These are phyloP conservation scores for Pilasporangium apinafurcum DNA, from an alignment of 352 stramenopile species.

Conservation along the genomic window DNA sequence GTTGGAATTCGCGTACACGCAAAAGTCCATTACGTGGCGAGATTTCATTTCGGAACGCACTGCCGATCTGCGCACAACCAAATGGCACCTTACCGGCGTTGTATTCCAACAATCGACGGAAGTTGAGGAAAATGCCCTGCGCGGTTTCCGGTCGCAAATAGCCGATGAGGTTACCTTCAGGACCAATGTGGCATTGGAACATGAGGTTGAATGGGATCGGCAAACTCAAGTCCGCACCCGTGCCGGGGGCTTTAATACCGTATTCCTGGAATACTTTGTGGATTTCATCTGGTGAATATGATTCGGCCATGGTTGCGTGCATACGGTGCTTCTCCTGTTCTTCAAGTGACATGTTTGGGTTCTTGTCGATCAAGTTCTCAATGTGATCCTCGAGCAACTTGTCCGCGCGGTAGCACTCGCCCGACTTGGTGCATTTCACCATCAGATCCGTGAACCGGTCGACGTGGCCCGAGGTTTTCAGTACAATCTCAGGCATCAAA, in stretches of 20 bases:
- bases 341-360: conserved; percentile 59
- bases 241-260: conserved; percentile 89
- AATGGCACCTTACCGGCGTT: conserved; percentile 93
- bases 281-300: conserved; percentile 97
- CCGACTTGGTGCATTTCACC: conserved; percentile 96
- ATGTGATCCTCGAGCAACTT: conserved; percentile 99
- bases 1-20: conserved; percentile 98
- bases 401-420: conserved; percentile 98
- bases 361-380: conserved; percentile 93
- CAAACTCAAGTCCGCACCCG: conserved; percentile 90
- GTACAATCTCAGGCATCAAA: conserved; percentile 95
- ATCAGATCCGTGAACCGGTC: conserved; percentile 99
- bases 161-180: conserved; percentile 93
- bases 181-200: conserved; percentile 99
- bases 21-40: conserved; percentile 94
- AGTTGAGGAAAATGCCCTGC: conserved; percentile 99
- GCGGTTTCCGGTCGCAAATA: conserved; percentile 99
- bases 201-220: conserved; percentile 99
- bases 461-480: conserved; percentile 99
- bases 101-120: conserved; percentile 96
- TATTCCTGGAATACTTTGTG: conserved; percentile 93
- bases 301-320: conserved; percentile 95
- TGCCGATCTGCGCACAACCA: conserved; percentile 82
- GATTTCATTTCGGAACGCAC: conserved; percentile 95
- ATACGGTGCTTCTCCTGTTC: conserved; percentile 93